Evolutionary conservation across 495 filamentous ascomycete genomes (phyloP), one percentile per base, ranked within the genome.

Genomic region (Penicillium subrubescens): DNA sequence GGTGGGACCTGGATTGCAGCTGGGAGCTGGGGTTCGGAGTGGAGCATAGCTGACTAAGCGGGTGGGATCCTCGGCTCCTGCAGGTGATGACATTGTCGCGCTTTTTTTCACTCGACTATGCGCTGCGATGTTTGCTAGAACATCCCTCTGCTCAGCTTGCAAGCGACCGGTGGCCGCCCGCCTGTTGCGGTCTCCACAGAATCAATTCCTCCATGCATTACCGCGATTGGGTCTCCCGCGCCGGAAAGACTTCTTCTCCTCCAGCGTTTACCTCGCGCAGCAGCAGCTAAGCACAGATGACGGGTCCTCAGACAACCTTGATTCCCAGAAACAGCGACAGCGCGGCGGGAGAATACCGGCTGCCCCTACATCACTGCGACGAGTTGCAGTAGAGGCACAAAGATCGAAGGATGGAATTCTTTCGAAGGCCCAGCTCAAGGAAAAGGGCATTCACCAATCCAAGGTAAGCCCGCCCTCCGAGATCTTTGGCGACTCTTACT

Each of bases 351-450:
- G 85, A 62, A 73, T 75, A 11, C 80, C 84, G 6, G 81, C 84
- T 51, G 82, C 81, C 8, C 80, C 83, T 17, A 85, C 82, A 8
- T 88, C 86, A 11, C 63, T 88, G 48, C 78, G 85, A 31, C 77
- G 83, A 63, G 86, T 88, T 21, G 86, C 86, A 14, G 84, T 86
- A 2, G 86, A 87, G 63, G 86, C 86, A 57, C 85, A 88, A 71
- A 79, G 85, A 60, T 86, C 85, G 10, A 83, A 77, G 61, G 82
- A 86, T 73, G 77, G 75, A 8, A 75, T 78, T 55, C 62, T 76
- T 12, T 75, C 76, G 6, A 81, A 76, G 29, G 68, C 74, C 46
- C 73, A 77, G 59, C 72, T 81, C 17, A 68, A 65, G 52, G 79
- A 82, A 68, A 73, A 78, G 57, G 81, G 78, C n/a, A 60, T 80